These are phyloP conservation scores for Pichia sp. DNA, from an alignment of 1,139 yeast species.

Conservation along the genomic window DNA sequence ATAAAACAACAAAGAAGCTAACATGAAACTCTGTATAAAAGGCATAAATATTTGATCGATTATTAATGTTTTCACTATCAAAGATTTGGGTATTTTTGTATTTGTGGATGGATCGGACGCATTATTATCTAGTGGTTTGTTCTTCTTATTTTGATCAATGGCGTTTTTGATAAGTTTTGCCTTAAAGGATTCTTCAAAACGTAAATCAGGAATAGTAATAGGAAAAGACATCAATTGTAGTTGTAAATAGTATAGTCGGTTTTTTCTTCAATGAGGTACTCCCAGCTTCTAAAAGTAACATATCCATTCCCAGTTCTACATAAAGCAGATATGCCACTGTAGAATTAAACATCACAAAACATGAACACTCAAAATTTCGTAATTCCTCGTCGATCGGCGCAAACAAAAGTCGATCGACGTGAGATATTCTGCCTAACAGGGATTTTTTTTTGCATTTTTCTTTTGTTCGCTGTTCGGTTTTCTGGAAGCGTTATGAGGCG, in stretches of 20 bases:
- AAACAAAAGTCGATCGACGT: too few relatives aligned
- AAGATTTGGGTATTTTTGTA: slow-evolving; percentile 17
- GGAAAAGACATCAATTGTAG: too few relatives aligned
- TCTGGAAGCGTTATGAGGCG: neutral
- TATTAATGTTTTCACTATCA: slow-evolving; percentile 49
- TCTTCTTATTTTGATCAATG: slow-evolving; percentile 4
- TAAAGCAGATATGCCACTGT: too few relatives aligned
- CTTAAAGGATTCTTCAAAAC: slow-evolving; percentile 59
- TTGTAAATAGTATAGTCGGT: neutral
- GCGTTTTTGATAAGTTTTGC: slow-evolving; percentile 36
- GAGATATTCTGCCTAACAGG: too few relatives aligned
- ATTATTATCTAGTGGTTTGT: neutral
- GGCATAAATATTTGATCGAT: slow-evolving; percentile 70
- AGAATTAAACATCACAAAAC: too few relatives aligned
- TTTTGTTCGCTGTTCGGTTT: neutral
- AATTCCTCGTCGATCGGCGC: too few relatives aligned
- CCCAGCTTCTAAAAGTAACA: too few relatives aligned
- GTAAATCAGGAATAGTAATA: slow-evolving; percentile 52
- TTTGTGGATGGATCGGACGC: neutral
- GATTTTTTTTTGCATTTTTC: too few relatives aligned
- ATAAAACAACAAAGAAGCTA: slow-evolving; percentile 38
- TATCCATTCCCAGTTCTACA: too few relatives aligned
- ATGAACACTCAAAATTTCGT: too few relatives aligned
- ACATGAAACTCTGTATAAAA: slow-evolving; percentile 49
- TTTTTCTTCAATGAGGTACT: too few relatives aligned